phyloP scores from a whole-genome alignment of 495 filamentous ascomycete species.

The Cetradonia linearis region DNA sequence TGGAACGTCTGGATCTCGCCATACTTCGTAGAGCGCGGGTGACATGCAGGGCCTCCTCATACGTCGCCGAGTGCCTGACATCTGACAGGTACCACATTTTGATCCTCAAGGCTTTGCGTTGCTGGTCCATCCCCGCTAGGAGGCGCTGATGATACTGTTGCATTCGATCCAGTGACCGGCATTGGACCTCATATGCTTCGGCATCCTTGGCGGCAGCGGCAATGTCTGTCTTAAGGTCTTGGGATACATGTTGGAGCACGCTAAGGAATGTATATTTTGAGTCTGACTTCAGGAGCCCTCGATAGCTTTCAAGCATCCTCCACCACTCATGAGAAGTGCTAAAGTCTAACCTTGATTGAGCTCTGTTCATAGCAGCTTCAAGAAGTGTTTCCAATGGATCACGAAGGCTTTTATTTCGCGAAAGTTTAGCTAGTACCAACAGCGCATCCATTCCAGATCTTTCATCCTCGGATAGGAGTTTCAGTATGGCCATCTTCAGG shows the following conservation, averaged over 20 bases:
- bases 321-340: constrained; percentile 17
- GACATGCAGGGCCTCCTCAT: constrained; percentile 81
- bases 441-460: constrained; percentile 28
- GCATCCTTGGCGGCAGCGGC: background rate
- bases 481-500: constrained; percentile 69
- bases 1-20: constrained; percentile 44
- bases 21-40: constrained; percentile 86
- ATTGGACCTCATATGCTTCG: constrained; percentile 8
- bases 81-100: constrained; percentile 99
- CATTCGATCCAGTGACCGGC: constrained; percentile 8
- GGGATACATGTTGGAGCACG: constrained; percentile 3
- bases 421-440: background rate
- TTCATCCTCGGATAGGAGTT: constrained; percentile 71
- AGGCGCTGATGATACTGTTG: constrained; percentile 34
- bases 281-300: background rate
- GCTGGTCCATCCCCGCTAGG: background rate
- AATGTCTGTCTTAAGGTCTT: constrained; percentile 5
- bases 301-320: constrained; percentile 13
- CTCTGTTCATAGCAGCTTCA: constrained; percentile 6
- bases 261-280: background rate
- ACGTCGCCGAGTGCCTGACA: constrained; percentile 80
- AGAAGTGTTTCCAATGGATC: constrained; percentile 12
- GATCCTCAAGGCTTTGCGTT: constrained; percentile 55
- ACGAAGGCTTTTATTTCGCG: background rate
- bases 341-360: constrained; percentile 12